Evolutionary conservation across 2,329 filamentous ascomycete species (phyloP).

Genomic region (Aspergillus puulaauensis): DNA sequence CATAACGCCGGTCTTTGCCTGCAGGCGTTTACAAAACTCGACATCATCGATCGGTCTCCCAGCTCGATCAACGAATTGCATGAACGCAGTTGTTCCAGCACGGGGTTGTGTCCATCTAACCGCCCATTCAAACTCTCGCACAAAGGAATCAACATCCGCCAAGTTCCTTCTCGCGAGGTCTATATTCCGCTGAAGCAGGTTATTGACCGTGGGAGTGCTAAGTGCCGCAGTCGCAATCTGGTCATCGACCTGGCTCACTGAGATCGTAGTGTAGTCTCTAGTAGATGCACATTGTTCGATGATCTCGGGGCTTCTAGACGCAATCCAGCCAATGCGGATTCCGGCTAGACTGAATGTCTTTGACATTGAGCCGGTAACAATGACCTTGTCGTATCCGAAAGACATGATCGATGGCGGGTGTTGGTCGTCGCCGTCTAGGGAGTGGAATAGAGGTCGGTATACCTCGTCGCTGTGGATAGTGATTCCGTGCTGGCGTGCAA

Average conservation of each 20-base stretch:
- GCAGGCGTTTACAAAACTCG: constrained; percentile 64
- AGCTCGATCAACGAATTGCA: constrained; percentile 59
- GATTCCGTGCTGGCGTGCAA: constrained; percentile 63
- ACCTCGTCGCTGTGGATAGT: constrained; percentile 75
- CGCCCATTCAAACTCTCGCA: constrained; percentile 62
- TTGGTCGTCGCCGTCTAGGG: constrained; percentile 53
- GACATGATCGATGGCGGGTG: constrained; percentile 69
- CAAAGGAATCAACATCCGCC: constrained; percentile 63
- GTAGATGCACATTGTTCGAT: constrained; percentile 64
- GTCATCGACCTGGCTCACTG: constrained; percentile 78
- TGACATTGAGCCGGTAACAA: constrained; percentile 80
- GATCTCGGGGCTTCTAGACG: constrained; percentile 61
- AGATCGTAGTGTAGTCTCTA: constrained; percentile 82
- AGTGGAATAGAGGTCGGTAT: constrained; percentile 80
- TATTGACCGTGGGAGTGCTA: constrained; percentile 60
- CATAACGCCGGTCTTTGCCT: constrained; percentile 63
- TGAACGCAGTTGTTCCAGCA: constrained; percentile 78
- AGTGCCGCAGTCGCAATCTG: constrained; percentile 74
- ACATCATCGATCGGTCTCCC: constrained; percentile 66
- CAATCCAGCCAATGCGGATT: constrained; percentile 80
- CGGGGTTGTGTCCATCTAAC: constrained; percentile 72
- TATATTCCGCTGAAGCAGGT: constrained; percentile 63
- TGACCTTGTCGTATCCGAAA: constrained; percentile 67
- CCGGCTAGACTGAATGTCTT: constrained; percentile 84
- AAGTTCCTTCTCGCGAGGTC: constrained; percentile 67